These are phyloP conservation scores for Dimocarpus longan DNA, from an alignment of 345 rosid genomes.

Conservation along the genomic window DNA sequence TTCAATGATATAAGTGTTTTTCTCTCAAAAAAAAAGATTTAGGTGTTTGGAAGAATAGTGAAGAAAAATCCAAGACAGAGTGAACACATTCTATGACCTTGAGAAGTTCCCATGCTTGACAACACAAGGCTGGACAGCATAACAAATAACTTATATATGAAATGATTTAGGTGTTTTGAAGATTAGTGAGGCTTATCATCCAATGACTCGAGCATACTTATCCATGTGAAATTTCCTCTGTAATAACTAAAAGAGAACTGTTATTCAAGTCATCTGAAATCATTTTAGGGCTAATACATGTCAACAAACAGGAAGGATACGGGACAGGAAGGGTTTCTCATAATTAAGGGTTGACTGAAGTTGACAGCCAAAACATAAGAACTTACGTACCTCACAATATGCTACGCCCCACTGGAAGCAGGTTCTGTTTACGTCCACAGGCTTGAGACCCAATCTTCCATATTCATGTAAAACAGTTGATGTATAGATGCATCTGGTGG, in stretches of 20 bases:
- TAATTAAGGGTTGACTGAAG: not conserved
- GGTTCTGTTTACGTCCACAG: constrained; percentile 23
- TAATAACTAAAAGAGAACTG: not conserved
- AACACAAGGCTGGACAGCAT: not conserved
- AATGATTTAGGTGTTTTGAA: not conserved
- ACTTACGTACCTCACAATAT: constrained; percentile 48
- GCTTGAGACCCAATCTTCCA: constrained; percentile 37
- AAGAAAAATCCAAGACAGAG: not conserved
- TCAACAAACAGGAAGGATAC: not conserved
- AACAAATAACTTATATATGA: not conserved
- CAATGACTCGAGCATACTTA: not conserved
- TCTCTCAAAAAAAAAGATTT: not conserved
- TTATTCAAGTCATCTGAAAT: not conserved
- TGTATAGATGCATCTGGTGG: constrained; percentile 46
- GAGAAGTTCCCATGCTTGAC: not conserved
- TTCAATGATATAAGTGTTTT: not conserved
- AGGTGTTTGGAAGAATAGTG: not conserved
- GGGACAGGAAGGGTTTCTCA: not conserved
- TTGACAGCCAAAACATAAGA: not conserved
- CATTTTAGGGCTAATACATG: not conserved
- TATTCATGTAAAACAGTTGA: constrained; percentile 56
- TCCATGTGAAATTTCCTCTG: not conserved
- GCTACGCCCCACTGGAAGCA: constrained; percentile 50
- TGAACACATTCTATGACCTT: not conserved
- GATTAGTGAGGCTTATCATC: not conserved